Conservation (phyloP, 495 filamentous ascomycete genomes). For the Neurospora terricola region DNA sequence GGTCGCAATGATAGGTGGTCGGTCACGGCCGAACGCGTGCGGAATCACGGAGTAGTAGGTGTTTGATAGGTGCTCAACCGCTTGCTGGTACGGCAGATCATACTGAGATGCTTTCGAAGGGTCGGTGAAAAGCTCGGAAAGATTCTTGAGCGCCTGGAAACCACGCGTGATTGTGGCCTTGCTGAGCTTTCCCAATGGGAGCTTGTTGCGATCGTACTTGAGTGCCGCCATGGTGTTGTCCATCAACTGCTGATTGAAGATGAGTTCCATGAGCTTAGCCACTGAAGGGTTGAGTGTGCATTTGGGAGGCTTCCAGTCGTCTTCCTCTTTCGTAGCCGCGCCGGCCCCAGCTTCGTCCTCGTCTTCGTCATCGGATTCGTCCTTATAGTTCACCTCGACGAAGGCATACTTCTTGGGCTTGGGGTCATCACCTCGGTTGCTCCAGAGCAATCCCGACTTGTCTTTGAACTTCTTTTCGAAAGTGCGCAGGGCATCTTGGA, state of each 20-base stretch:
- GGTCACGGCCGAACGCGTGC: constrained; percentile 64
- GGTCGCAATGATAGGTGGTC: constrained; percentile 53
- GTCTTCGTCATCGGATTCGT: constrained; percentile 54
- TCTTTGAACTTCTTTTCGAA: constrained; percentile 72
- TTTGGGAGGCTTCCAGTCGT: constrained; percentile 26
- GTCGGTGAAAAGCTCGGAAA: constrained; percentile 52
- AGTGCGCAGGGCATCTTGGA: constrained; percentile 36
- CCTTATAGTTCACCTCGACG: constrained; percentile 57
- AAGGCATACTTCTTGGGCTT: constrained; percentile 66
- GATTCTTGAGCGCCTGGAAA: constrained; percentile 62
- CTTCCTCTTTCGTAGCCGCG: constrained; percentile 20
- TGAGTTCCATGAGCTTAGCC: constrained; percentile 63
- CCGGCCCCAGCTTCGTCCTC: constrained; percentile 42
- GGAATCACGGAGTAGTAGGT: constrained; percentile 74
- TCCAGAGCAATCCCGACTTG: constrained; percentile 65
- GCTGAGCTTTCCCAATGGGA: constrained; percentile 76
- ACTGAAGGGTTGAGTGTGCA: constrained; percentile 48
- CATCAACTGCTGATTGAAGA: constrained; percentile 70
- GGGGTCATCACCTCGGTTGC: constrained; percentile 45
- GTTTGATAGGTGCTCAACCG: constrained; percentile 56
- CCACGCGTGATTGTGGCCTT: constrained; percentile 61
- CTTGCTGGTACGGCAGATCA: constrained; percentile 11
- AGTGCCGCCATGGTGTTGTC: constrained; percentile 53
- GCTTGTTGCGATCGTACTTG: constrained; percentile 66
- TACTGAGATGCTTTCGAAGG: constrained; percentile 25